Evolutionary conservation across 441 rosid genomes (phyloP).

Genomic region (Populus trichocarpa): DNA sequence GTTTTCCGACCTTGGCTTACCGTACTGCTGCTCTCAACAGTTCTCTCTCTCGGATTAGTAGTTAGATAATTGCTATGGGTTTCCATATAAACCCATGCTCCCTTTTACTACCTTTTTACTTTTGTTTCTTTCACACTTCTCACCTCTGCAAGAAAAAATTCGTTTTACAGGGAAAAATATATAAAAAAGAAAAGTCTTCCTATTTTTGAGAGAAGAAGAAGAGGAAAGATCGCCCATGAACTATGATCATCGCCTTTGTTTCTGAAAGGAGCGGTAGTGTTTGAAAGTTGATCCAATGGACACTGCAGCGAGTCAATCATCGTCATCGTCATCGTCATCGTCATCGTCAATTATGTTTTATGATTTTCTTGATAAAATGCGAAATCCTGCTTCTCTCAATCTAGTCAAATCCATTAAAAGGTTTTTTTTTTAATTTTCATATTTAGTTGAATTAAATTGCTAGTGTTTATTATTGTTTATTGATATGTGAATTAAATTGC

Average conservation of each 20-base stretch:
- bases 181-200: background rate
- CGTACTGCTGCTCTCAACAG: background rate
- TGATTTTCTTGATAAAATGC: slow-evolving; percentile 45
- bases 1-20: background rate
- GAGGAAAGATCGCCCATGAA: background rate
- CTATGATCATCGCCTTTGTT: background rate
- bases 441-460: background rate
- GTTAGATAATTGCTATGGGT: too few relatives aligned
- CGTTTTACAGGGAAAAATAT: too few relatives aligned
- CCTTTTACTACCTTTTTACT: too few relatives aligned
- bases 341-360: slow-evolving; percentile 19
- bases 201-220: background rate
- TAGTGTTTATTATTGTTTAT: background rate
- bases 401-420: slow-evolving; percentile 61
- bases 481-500: too few relatives aligned
- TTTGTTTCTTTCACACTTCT: too few relatives aligned
- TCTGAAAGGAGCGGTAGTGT: background rate
- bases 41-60: too few relatives aligned
- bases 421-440: slow-evolving; percentile 16
- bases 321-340: background rate
- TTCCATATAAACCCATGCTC: too few relatives aligned
- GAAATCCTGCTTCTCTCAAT: slow-evolving; percentile 48
- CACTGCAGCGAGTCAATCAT: background rate
- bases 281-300: background rate
- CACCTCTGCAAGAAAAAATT: too few relatives aligned